phyloP scores from a whole-genome alignment of 495 filamentous ascomycete genomes.

The Talaromyces borbonicus region DNA sequence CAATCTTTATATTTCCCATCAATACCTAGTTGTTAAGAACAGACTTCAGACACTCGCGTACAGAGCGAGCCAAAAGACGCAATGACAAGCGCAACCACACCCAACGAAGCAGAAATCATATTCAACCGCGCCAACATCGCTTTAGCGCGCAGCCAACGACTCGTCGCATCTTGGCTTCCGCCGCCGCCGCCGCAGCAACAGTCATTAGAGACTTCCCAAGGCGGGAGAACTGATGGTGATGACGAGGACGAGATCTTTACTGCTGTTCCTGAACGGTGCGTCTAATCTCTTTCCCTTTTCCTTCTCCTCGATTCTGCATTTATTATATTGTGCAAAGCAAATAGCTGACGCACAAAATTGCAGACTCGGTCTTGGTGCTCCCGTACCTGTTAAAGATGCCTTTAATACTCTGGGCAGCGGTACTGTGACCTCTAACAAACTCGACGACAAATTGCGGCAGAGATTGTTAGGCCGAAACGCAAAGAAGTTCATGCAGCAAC shows the following conservation, averaged over 20 bases:
- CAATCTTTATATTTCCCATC: too few relatives aligned
- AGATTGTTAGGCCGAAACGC: conserved; percentile 41
- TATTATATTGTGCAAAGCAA: background rate
- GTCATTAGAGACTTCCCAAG: conserved; percentile 9
- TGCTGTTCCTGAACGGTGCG: conserved; percentile 42
- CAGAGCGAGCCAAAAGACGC: background rate
- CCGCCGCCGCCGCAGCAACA: conserved; percentile 32
- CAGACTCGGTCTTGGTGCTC: conserved; percentile 40
- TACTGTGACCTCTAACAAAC: background rate
- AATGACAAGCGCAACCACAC: background rate
- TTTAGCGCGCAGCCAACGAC: conserved; percentile 39
- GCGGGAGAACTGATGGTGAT: conserved; percentile 35
- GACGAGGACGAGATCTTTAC: conserved; percentile 42
- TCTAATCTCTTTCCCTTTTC: background rate
- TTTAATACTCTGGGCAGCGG: background rate
- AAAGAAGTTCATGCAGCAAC: conserved; percentile 28
- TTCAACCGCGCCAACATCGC: conserved; percentile 41
- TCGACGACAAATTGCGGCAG: conserved; percentile 35
- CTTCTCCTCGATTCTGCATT: background rate
- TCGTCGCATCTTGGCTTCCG: conserved; percentile 45
- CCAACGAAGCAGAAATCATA: conserved; percentile 38
- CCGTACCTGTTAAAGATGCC: conserved; percentile 26
- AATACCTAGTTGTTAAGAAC: too few relatives aligned
- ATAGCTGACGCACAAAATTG: background rate
- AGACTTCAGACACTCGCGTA: too few relatives aligned